Evolutionary conservation across 2,329 filamentous ascomycete genomes (phyloP).

Genomic region (Shiraia bambusicola): DNA sequence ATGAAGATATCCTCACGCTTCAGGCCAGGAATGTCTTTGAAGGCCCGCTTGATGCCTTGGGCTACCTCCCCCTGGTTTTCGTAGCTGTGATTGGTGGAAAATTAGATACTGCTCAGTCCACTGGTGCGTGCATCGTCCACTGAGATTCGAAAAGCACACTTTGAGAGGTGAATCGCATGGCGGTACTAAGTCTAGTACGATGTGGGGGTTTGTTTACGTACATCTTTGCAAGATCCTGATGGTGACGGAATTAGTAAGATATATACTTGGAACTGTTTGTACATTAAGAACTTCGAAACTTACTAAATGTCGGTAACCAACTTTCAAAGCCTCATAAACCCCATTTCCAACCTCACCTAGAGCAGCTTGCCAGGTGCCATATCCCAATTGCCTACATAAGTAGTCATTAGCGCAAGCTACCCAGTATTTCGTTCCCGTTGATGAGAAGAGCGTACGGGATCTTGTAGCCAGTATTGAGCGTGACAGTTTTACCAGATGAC

Average conservation of each 20-base stretch:
- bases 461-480: slow-evolving; percentile 33
- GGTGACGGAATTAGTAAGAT: slow-evolving; percentile 31
- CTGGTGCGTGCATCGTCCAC: background rate
- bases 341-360: slow-evolving; percentile 44
- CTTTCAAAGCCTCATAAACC: slow-evolving; percentile 42
- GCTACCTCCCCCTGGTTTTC: slow-evolving; percentile 37
- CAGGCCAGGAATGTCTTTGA: slow-evolving; percentile 27
- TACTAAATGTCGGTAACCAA: slow-evolving; percentile 39
- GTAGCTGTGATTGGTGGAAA: slow-evolving; percentile 34
- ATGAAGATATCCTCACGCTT: slow-evolving; percentile 38
- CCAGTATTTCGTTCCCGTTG: background rate
- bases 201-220: slow-evolving; percentile 17
- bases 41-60: slow-evolving; percentile 34
- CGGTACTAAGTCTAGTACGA: background rate
- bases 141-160: too few species aligned
- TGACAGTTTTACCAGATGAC: slow-evolving; percentile 41
- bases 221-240: slow-evolving; percentile 36
- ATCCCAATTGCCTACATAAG: slow-evolving; percentile 52
- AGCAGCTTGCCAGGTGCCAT: slow-evolving; percentile 39
- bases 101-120: slow-evolving; percentile 20
- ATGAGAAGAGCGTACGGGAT: slow-evolving; percentile 54
- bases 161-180: too few species aligned
- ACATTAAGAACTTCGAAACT: slow-evolving; percentile 2
- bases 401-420: slow-evolving; percentile 7
- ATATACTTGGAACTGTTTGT: background rate